These are phyloP conservation scores for Mortierella polycephala DNA, from an alignment of 371 early-diverging fungal genomes.

Conservation along the genomic window DNA sequence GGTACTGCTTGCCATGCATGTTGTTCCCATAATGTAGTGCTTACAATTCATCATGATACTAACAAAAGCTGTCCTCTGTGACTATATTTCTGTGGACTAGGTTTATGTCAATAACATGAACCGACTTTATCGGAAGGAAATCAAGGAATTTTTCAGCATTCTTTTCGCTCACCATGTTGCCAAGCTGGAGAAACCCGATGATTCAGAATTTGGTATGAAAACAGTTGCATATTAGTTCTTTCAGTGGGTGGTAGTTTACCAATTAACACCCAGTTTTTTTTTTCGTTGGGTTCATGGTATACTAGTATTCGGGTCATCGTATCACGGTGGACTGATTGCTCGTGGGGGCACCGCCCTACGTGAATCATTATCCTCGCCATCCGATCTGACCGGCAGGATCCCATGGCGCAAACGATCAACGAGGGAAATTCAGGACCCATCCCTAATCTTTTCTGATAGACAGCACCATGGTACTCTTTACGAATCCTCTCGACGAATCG, in stretches of 20 bases:
- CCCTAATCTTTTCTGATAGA: neutral
- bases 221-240: neutral
- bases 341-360: conserved; percentile 48
- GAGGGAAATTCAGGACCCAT: conserved; percentile 18
- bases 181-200: conserved; percentile 53
- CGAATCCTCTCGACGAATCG: conserved; percentile 53
- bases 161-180: conserved; percentile 39
- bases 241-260: no score
- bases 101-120: conserved; percentile 70
- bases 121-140: conserved; percentile 66
- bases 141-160: conserved; percentile 63
- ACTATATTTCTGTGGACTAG: conserved; percentile 26
- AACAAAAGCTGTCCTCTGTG: no score
- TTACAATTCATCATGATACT: neutral
- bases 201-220: conserved; percentile 56
- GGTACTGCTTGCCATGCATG: neutral
- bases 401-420: conserved; percentile 53
- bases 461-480: conserved; percentile 21
- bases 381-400: conserved; percentile 42
- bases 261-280: no score
- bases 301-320: conserved; percentile 50
- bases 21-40: neutral
- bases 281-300: neutral
- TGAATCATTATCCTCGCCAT: conserved; percentile 50
- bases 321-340: conserved; percentile 49